Evolutionary conservation across 257 asterid species (phyloP).

Genomic region (Fraxinus anomala): DNA sequence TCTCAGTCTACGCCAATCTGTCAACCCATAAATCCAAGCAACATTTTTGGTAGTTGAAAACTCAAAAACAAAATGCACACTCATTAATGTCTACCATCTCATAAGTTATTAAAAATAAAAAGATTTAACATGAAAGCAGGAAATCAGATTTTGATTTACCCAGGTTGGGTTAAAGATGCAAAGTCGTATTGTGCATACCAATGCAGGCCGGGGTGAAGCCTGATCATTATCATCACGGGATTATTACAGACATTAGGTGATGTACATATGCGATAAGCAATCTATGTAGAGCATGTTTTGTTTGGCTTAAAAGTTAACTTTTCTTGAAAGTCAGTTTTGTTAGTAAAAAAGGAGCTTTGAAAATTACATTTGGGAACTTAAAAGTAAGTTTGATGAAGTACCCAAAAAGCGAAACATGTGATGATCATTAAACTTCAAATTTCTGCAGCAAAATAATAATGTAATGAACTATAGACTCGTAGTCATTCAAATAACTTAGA

Average conservation of each 20-base stretch:
- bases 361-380: background rate
- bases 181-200: background rate
- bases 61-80: background rate
- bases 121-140: background rate
- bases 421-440: background rate
- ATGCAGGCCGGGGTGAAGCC: background rate
- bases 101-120: background rate
- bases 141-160: background rate
- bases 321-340: background rate
- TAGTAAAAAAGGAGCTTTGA: background rate
- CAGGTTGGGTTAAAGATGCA: background rate
- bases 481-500: background rate
- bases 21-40: background rate
- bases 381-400: background rate
- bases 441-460: background rate
- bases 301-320: background rate
- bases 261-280: background rate
- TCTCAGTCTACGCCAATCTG: background rate
- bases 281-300: background rate
- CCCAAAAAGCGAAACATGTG: background rate
- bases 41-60: background rate
- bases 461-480: background rate
- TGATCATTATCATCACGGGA: background rate
- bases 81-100: background rate
- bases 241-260: background rate